Conservation (phyloP, 2,329 filamentous ascomycete species). For the Periconia digitata region DNA sequence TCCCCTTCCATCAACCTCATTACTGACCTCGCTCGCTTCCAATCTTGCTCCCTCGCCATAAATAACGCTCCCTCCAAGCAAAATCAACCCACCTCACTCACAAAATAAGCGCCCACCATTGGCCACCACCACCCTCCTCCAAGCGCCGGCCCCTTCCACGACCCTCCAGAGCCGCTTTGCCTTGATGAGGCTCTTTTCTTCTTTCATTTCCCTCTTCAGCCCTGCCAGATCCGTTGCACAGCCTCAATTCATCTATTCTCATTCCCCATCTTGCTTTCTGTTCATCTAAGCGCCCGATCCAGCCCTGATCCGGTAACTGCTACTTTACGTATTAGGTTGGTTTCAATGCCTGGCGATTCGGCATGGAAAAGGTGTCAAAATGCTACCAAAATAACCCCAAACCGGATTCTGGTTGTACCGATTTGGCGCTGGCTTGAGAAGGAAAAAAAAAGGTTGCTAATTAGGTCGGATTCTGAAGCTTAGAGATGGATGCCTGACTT, state of each 20-base stretch:
- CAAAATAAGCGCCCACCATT: conserved; percentile 18
- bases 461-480: conserved; percentile 1
- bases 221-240: too few species aligned
- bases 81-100: not conserved
- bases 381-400: conserved; percentile 37
- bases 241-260: too few species aligned
- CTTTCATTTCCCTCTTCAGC: too few species aligned
- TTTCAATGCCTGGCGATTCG: conserved; percentile 12
- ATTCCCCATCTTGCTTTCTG: too few species aligned
- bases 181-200: too few species aligned
- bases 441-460: conserved; percentile 29
- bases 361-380: conserved; percentile 2
- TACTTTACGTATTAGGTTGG: conserved; percentile 23
- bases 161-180: conserved; percentile 20
- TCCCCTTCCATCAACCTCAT: conserved; percentile 8
- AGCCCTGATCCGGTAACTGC: too few species aligned
- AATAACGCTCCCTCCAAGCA: not conserved
- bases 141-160: conserved; percentile 28
- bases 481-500: too few species aligned
- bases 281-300: conserved; percentile 29
- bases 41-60: conserved; percentile 10
- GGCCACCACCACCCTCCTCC: conserved; percentile 23
- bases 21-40: too few species aligned
- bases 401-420: conserved; percentile 14
- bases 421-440: conserved; percentile 16